Conservation (phyloP, 345 rosid genomes). For the Gossypioides kirkii region DNA sequence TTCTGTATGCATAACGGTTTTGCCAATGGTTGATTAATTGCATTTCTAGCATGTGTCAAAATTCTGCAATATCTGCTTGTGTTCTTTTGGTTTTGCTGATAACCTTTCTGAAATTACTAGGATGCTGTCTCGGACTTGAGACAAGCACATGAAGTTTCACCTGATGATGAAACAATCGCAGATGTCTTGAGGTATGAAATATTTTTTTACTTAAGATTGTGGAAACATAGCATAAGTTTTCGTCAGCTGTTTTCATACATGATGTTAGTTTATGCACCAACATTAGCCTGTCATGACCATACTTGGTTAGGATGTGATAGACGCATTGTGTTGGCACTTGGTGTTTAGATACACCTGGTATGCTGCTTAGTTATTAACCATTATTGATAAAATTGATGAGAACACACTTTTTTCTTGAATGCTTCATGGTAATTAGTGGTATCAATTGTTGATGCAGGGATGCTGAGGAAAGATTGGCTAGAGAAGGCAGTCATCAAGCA, state of each 20-base stretch:
- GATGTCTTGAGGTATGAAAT: constrained; percentile 64
- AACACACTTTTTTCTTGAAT: background rate
- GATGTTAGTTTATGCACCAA: background rate
- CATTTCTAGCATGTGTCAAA: background rate
- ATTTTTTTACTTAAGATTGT: constrained; percentile 6
- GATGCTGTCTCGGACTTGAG: constrained; percentile 79
- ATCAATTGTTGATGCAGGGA: constrained; percentile 37
- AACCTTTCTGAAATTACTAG: constrained; percentile 30
- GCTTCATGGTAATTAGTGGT: constrained; percentile 8
- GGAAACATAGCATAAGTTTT: background rate
- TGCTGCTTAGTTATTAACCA: background rate
- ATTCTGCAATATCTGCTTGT: background rate
- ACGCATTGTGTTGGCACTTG: background rate
- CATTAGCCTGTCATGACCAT: background rate
- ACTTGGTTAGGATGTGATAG: background rate
- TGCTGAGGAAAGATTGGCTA: constrained; percentile 44
- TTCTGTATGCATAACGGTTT: constrained; percentile 22
- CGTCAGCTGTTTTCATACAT: constrained; percentile 13
- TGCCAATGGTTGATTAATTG: constrained; percentile 13
- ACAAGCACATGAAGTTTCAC: constrained; percentile 73
- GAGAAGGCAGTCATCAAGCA: constrained; percentile 46
- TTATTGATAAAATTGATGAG: background rate
- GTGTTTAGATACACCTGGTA: background rate
- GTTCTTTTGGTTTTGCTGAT: constrained; percentile 9
- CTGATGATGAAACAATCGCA: constrained; percentile 82